Evolutionary conservation across 345 rosid genomes (phyloP).

Genomic region (Sonneratia caseolaris): DNA sequence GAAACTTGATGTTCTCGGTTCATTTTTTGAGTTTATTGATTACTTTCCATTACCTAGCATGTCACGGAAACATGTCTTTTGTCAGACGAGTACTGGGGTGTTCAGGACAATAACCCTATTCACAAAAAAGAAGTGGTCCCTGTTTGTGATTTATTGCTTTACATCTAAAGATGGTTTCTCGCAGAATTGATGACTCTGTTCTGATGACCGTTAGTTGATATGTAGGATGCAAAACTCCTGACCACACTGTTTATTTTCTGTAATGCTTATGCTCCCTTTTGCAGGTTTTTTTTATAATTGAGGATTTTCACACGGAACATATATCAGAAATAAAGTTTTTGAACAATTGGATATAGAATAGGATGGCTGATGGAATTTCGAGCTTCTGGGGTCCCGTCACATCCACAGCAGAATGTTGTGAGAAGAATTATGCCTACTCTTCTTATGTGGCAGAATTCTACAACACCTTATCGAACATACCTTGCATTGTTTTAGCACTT

Average conservation of each 20-base stretch:
- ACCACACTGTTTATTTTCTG: not conserved
- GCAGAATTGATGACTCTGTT: not conserved
- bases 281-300: not conserved
- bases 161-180: not conserved
- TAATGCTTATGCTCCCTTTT: not conserved
- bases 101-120: not conserved
- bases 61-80: too few relatives aligned
- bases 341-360: not conserved
- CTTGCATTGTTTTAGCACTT: constrained; percentile 69
- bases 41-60: too few relatives aligned
- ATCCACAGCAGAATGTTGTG: constrained; percentile 71
- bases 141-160: too few relatives aligned
- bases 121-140: not conserved
- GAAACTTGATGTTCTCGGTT: too few relatives aligned
- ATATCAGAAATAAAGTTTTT: not conserved
- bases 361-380: constrained; percentile 68
- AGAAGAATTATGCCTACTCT: constrained; percentile 62
- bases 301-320: not conserved
- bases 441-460: constrained; percentile 84
- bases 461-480: constrained; percentile 73
- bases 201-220: not conserved
- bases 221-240: not conserved
- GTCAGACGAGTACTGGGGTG: too few relatives aligned
- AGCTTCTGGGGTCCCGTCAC: constrained; percentile 98
- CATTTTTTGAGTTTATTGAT: too few relatives aligned